These are phyloP conservation scores for Leccinum aurantiacum DNA, from an alignment of 768 basidiomycete genomes.

Conservation along the genomic window DNA sequence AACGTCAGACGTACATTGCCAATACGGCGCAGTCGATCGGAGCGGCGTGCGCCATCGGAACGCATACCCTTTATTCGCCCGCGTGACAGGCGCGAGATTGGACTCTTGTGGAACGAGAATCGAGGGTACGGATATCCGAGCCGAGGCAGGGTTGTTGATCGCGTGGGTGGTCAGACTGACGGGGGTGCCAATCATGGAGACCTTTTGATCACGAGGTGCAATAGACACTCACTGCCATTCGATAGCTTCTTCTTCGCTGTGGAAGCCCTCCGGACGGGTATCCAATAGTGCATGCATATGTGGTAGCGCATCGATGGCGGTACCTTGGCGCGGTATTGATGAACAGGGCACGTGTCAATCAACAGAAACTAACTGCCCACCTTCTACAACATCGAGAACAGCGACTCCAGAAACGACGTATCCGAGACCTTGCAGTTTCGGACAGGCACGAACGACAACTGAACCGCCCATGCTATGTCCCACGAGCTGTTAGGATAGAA, in stretches of 20 bases:
- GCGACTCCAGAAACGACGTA: constrained; percentile 76
- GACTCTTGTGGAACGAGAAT: constrained; percentile 57
- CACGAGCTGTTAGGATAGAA: constrained; percentile 54
- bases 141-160: constrained; percentile 78
- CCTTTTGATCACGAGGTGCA: neutral
- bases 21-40: constrained; percentile 81
- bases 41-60: constrained; percentile 86
- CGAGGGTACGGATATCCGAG: constrained; percentile 85
- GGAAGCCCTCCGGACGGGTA: constrained; percentile 83
- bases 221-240: constrained; percentile 85
- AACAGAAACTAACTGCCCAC: constrained; percentile 36
- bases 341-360: neutral
- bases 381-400: constrained; percentile 89
- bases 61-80: constrained; percentile 21
- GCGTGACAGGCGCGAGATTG: constrained; percentile 29
- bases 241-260: constrained; percentile 79
- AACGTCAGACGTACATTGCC: constrained; percentile 62
- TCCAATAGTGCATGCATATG: constrained; percentile 89
- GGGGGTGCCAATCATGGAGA: neutral
- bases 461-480: constrained; percentile 98
- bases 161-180: constrained; percentile 75
- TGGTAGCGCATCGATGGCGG: constrained; percentile 89
- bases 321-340: constrained; percentile 48
- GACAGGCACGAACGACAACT: constrained; percentile 72
- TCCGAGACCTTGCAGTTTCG: constrained; percentile 60